These are phyloP conservation scores for Aspergillus amoenus DNA, from an alignment of 2,329 filamentous ascomycete genomes.

Conservation along the genomic window DNA sequence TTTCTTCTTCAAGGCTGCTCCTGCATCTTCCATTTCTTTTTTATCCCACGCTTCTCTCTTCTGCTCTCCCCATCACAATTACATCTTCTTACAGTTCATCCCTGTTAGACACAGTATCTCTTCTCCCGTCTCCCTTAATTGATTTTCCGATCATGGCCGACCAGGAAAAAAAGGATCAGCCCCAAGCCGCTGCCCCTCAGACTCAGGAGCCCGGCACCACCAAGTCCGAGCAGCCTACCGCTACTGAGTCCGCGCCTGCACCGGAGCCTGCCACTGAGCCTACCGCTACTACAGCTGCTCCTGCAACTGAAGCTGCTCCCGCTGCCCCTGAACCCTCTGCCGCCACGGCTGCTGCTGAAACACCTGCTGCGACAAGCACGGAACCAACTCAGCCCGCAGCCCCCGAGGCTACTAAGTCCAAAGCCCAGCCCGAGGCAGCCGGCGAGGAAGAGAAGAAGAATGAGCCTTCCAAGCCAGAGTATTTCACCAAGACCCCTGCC, in stretches of 20 bases:
- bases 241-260: constrained; percentile 5
- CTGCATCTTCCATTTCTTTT: constrained; percentile 1
- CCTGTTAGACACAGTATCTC: not conserved
- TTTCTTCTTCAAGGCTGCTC: not conserved
- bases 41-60: not conserved
- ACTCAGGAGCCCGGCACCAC: not conserved
- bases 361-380: constrained; percentile 8
- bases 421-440: not conserved
- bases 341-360: constrained; percentile 14
- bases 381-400: constrained; percentile 5
- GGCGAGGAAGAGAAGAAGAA: constrained; percentile 24
- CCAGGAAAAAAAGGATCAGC: constrained; percentile 11
- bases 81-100: not conserved
- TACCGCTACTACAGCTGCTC: constrained; percentile 12
- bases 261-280: constrained; percentile 1
- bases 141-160: constrained; percentile 11
- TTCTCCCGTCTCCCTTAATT: not conserved
- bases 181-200: not conserved
- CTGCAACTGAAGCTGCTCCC: constrained; percentile 9
- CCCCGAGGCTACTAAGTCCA: not conserved
- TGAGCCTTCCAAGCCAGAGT: constrained; percentile 29
- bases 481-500: constrained; percentile 38
- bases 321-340: constrained; percentile 7
- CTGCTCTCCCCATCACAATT: not conserved
- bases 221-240: not conserved